These are phyloP conservation scores for Sporisorium reilianum DNA, from an alignment of 1,284 basidiomycete genomes.

Conservation along the genomic window DNA sequence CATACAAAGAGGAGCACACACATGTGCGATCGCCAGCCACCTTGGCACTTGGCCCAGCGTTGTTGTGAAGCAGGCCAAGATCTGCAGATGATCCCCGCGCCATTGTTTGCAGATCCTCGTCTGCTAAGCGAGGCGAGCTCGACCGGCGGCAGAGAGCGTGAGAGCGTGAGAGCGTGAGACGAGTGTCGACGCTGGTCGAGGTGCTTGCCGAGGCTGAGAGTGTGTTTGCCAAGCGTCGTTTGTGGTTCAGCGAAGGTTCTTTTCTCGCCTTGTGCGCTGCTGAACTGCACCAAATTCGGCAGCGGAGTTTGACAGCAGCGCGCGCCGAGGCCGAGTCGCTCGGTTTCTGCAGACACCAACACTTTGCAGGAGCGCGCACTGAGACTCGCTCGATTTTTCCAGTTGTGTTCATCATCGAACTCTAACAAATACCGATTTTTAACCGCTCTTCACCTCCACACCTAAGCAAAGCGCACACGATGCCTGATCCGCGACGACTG, in stretches of 20 bases:
- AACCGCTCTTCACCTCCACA: neutral
- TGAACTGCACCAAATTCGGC: neutral
- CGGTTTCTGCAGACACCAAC: neutral
- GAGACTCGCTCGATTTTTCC: too few species aligned
- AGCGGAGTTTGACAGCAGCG: constrained; percentile 7
- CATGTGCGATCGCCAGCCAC: too few species aligned
- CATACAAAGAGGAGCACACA: neutral
- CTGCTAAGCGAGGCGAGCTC: neutral
- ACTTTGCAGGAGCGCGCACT: neutral
- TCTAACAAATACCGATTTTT: neutral
- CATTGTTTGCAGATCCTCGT: neutral
- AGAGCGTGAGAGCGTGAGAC: neutral
- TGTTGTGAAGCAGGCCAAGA: neutral
- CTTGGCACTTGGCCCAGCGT: too few species aligned
- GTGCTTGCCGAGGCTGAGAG: neutral
- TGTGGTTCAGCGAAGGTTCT: neutral
- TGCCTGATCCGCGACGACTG: neutral
- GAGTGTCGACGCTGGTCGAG: neutral
- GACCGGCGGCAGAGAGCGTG: constrained; percentile 1
- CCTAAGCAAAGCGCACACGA: neutral
- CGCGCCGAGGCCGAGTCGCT: neutral
- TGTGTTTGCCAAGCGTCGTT: neutral
- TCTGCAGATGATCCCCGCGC: neutral
- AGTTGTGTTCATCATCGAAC: too few species aligned
- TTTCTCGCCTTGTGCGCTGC: constrained; percentile 1